Conservation (phyloP, 371 early-diverging fungal genomes). For the Mortierella sp. region DNA sequence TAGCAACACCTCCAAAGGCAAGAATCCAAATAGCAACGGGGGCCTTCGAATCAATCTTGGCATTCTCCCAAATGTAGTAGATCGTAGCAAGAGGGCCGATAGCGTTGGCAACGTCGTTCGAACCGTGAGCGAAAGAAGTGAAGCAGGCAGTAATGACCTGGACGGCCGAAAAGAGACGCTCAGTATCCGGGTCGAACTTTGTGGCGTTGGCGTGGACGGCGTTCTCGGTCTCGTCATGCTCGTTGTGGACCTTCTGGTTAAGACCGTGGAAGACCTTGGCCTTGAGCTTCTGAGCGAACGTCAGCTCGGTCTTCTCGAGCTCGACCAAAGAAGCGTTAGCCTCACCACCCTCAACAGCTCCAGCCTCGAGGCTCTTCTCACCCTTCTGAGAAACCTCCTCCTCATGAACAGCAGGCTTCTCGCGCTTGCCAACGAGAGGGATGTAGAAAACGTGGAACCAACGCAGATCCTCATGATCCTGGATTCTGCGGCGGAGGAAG, state of each 20-base stretch:
- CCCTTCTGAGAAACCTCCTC: constrained; percentile 19
- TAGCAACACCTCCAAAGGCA: constrained; percentile 58
- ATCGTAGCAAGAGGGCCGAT: constrained; percentile 83
- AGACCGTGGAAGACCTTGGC: constrained; percentile 57
- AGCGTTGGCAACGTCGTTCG: constrained; percentile 92
- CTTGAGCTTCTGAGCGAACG: constrained; percentile 7
- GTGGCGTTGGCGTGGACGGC: constrained; percentile 70
- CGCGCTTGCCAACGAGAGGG: constrained; percentile 61
- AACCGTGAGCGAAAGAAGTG: constrained; percentile 91
- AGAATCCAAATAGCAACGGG: constrained; percentile 65
- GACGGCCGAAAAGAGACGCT: constrained; percentile 85
- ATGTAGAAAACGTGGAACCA: constrained; percentile 77
- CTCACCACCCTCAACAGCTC: not conserved
- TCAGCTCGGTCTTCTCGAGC: constrained; percentile 11
- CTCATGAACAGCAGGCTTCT: constrained; percentile 33
- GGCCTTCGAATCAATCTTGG: constrained; percentile 61
- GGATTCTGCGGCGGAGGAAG: constrained; percentile 73
- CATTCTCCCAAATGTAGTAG: constrained; percentile 77
- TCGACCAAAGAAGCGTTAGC: constrained; percentile 19
- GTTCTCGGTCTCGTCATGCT: constrained; percentile 59
- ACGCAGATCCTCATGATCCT: constrained; percentile 70
- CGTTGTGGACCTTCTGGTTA: constrained; percentile 67
- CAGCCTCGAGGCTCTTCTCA: not conserved
- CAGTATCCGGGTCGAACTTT: constrained; percentile 82
- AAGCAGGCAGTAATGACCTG: constrained; percentile 87